phyloP scores from a whole-genome alignment of 2,329 filamentous ascomycete genomes.

The Coniochaeta hoffmannii region DNA sequence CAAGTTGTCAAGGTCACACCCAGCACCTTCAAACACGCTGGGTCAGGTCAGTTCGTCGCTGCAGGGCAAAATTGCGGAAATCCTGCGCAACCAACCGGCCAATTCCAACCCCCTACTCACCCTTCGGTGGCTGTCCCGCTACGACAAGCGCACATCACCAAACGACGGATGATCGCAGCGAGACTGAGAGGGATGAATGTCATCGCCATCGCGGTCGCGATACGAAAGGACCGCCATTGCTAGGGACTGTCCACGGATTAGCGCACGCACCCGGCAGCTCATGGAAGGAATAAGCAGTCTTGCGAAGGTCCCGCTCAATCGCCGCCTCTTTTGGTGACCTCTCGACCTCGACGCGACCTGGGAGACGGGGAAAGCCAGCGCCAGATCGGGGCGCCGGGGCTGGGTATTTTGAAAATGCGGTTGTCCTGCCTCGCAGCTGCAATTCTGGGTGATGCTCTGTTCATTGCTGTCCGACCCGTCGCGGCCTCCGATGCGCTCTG shows the following conservation, averaged over 20 bases:
- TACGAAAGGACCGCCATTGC: not conserved
- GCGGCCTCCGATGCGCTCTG: conserved; percentile 11
- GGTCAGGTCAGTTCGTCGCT: too few species aligned
- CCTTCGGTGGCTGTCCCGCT: not conserved
- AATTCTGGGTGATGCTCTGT: conserved; percentile 17
- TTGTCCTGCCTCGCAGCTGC: conserved; percentile 15
- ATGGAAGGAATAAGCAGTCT: not conserved
- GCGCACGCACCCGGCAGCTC: not conserved
- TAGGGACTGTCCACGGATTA: not conserved
- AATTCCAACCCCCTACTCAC: not conserved
- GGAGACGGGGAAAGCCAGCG: conserved; percentile 4
- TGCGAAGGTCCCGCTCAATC: not conserved
- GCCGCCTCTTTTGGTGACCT: not conserved
- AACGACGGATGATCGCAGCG: not conserved
- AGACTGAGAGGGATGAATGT: not conserved
- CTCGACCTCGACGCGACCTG: conserved; percentile 1
- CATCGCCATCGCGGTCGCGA: not conserved
- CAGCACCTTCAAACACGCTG: not conserved
- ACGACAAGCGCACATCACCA: not conserved
- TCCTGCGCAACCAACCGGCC: not conserved
- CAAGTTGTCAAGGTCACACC: too few species aligned
- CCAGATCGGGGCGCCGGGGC: conserved; percentile 12
- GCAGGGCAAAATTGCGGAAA: not conserved
- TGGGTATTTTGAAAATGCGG: conserved; percentile 18
- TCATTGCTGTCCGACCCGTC: conserved; percentile 12